phyloP scores from a whole-genome alignment of 1,139 yeast genomes.

The Meyerozyma elateridarum region DNA sequence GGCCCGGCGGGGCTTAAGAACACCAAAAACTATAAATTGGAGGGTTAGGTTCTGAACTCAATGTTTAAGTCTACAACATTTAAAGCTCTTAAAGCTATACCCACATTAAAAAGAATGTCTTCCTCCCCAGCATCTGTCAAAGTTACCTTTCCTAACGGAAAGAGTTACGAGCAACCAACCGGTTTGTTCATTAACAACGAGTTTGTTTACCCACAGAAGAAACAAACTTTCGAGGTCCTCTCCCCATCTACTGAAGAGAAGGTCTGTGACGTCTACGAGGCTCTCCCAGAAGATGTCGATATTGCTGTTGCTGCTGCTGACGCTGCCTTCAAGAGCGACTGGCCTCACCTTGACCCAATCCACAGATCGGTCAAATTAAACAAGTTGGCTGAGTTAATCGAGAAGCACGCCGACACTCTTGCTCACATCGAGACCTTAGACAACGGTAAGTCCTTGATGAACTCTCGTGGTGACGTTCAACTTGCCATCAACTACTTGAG shows the following conservation, averaged over 20 bases:
- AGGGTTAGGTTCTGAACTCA: not conserved
- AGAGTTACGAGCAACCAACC: conserved; percentile 50
- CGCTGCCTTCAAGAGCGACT: conserved; percentile 15
- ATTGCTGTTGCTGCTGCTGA: conserved; percentile 15
- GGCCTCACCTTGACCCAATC: conserved; percentile 15
- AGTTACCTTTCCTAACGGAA: conserved; percentile 60
- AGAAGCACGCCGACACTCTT: conserved; percentile 14
- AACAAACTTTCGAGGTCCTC: conserved; percentile 14
- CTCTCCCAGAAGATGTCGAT: conserved; percentile 16
- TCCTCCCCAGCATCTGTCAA: conserved; percentile 38
- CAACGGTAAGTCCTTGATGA: conserved; percentile 15
- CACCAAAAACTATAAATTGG: not conserved
- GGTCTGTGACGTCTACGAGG: conserved; percentile 16
- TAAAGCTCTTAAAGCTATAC: not conserved
- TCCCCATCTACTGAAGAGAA: conserved; percentile 17
- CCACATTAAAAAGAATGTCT: conserved; percentile 1
- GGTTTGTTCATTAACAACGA: conserved; percentile 17
- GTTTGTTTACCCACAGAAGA: conserved; percentile 13
- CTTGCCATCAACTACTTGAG: conserved; percentile 16
- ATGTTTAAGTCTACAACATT: conserved; percentile 3
- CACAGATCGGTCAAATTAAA: conserved; percentile 13
- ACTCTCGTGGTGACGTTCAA: conserved; percentile 16
- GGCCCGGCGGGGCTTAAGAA: conserved; percentile 1
- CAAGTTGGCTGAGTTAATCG: conserved; percentile 15
- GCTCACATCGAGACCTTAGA: conserved; percentile 16